These are phyloP conservation scores for Saccharomycopsis malanga DNA, from an alignment of 805 yeast species.

Conservation along the genomic window DNA sequence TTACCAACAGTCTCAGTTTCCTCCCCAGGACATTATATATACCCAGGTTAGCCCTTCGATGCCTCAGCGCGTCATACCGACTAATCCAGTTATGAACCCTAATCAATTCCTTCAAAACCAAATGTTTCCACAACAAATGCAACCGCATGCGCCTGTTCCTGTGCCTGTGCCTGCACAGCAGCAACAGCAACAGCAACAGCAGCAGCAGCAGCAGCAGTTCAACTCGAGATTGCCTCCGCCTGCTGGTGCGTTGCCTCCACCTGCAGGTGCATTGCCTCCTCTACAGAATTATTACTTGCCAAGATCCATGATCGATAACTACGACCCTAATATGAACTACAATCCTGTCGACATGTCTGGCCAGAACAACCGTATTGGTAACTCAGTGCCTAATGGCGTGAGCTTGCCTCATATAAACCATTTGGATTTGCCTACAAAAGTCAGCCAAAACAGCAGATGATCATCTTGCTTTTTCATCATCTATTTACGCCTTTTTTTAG, in stretches of 20 bases:
- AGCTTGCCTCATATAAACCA: slow-evolving; percentile 16
- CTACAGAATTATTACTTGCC: not conserved
- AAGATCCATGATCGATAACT: not conserved
- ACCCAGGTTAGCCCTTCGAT: not conserved
- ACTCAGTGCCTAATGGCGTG: not conserved
- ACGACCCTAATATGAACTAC: not conserved
- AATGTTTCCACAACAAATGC: not conserved
- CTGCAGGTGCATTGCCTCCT: slow-evolving; percentile 3
- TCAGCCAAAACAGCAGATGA: not conserved
- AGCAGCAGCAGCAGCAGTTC: not conserved
- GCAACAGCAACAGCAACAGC: slow-evolving; percentile 1
- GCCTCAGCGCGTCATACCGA: not conserved
- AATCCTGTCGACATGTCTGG: not conserved
- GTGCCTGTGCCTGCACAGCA: not conserved
- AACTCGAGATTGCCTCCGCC: not conserved
- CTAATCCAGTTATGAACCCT: not conserved
- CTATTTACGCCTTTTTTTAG: too few species aligned
- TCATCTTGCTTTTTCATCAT: too few species aligned
- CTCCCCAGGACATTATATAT: not conserved
- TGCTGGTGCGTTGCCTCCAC: not conserved
- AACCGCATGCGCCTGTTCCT: not conserved
- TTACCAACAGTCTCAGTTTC: not conserved
- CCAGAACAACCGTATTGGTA: not conserved
- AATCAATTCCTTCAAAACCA: not conserved
- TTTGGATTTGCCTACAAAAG: slow-evolving; percentile 13